Conservation (phyloP, 768 basidiomycete species). For the Lactarius akahatsu region DNA sequence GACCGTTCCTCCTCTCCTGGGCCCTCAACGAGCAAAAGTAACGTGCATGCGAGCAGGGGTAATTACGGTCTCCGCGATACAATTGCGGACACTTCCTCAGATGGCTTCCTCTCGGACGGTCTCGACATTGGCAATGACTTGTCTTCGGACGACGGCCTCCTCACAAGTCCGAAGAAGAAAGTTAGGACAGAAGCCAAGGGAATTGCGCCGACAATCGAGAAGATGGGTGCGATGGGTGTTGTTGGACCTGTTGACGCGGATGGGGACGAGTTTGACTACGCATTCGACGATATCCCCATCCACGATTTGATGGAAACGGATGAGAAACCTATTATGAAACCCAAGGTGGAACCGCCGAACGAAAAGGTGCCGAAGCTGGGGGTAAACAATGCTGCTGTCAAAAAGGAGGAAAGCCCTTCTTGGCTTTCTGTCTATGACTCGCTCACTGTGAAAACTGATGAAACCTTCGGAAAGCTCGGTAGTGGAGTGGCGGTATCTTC, state of each 20-base stretch:
- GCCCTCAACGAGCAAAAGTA: slow-evolving; percentile 26
- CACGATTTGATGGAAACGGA: slow-evolving; percentile 57
- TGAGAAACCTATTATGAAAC: slow-evolving; percentile 49
- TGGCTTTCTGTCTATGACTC: slow-evolving; percentile 81
- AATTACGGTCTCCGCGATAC: slow-evolving; percentile 27
- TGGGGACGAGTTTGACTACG: slow-evolving; percentile 40
- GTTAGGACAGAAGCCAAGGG: slow-evolving; percentile 44
- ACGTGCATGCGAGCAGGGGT: slow-evolving; percentile 1
- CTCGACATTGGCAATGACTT: slow-evolving; percentile 28
- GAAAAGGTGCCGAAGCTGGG: slow-evolving; percentile 32
- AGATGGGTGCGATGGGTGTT: slow-evolving; percentile 59
- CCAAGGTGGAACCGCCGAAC: slow-evolving; percentile 31
- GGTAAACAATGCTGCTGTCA: slow-evolving; percentile 31
- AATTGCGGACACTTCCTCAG: slow-evolving; percentile 35
- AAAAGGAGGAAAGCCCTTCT: slow-evolving; percentile 53
- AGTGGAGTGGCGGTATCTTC: slow-evolving; percentile 29
- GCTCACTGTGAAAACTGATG: slow-evolving; percentile 58
- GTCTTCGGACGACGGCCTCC: slow-evolving; percentile 58
- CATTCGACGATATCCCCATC: slow-evolving; percentile 58
- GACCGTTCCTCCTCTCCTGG: slow-evolving; percentile 32
- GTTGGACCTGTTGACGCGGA: slow-evolving; percentile 37
- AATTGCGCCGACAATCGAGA: slow-evolving; percentile 56
- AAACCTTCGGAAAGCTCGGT: slow-evolving; percentile 53
- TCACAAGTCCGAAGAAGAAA: slow-evolving; percentile 72
- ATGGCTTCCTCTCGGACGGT: slow-evolving; percentile 34